These are phyloP conservation scores for Neurospora sp. DNA, from an alignment of 495 filamentous ascomycete genomes.

Conservation along the genomic window DNA sequence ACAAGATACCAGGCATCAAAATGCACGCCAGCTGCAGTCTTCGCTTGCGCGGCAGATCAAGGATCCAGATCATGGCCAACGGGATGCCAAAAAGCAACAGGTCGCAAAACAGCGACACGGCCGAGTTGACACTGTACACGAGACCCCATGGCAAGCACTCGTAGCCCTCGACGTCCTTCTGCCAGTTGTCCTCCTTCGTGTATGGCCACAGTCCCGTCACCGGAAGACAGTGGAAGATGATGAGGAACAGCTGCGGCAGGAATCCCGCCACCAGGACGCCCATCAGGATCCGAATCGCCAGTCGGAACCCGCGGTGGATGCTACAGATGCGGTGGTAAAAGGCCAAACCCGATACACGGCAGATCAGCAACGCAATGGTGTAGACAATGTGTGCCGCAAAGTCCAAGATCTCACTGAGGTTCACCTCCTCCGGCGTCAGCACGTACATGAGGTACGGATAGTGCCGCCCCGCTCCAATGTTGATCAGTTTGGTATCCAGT, in stretches of 20 bases:
- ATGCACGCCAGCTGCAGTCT: constrained; percentile 31
- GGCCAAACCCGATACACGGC: constrained; percentile 38
- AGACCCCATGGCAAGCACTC: constrained; percentile 33
- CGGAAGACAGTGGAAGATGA: constrained; percentile 36
- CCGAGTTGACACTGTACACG: constrained; percentile 36
- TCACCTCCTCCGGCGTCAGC: constrained; percentile 24
- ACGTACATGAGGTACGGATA: constrained; percentile 39
- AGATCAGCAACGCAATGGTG: constrained; percentile 34
- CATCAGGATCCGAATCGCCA: constrained; percentile 25
- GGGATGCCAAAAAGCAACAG: constrained; percentile 36
- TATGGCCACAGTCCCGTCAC: constrained; percentile 39
- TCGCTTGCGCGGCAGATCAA: constrained; percentile 24
- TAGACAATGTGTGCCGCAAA: constrained; percentile 39
- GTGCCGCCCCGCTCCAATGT: constrained; percentile 37
- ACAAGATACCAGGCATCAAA: constrained; percentile 38
- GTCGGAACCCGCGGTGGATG: constrained; percentile 21
- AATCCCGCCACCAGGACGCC: constrained; percentile 27
- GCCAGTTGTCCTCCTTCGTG: constrained; percentile 15
- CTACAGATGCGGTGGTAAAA: constrained; percentile 36
- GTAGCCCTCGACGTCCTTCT: constrained; percentile 20
- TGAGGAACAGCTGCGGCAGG: constrained; percentile 32
- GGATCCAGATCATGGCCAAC: constrained; percentile 26
- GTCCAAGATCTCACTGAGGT: constrained; percentile 31
- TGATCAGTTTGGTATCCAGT: constrained; percentile 31
- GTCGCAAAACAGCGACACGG: constrained; percentile 32